Base-by-base conservation (phyloP, 768 basidiomycete species). In the Clitopilus hobsonii region DNA sequence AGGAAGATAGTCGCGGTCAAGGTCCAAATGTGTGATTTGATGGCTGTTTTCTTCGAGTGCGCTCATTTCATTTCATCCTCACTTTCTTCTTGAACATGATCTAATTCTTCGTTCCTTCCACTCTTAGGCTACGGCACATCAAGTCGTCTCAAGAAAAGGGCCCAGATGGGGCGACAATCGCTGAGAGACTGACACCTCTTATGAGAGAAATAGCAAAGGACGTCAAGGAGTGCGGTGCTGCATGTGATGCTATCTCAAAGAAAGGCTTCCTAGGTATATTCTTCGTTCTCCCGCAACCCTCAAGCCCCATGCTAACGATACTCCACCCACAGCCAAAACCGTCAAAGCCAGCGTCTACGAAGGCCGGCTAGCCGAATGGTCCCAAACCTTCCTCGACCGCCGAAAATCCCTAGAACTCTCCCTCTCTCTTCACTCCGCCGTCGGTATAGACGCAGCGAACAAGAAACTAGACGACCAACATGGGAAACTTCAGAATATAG, bases 1-100 rank as follows among this genome's bases (percentile, higher is more conserved):
- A 74, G 71, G 54, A 80, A 79, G 56, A 71, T 82, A 6, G 55
- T 74, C 1, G 65, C 70, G 3, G 66, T 84, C 5, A 76, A 77
- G 49, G 54, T 75, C 7, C 74, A 79, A 56, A 83, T 83, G 79
- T 71, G 70, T 55, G 71, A 80, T 38, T 72, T 78, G 69, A 78
- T 83, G 73, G 54, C 62, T 13, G 69, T 69, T 1, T 70, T 82
- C 18, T 67, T 79, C 14, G 72, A 79, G 79, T 77, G 52, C 7
- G 77, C 63, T 32, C 25, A 13, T 18, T 27, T 18, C n/a, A 30
- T 23, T 23, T 30, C 29, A 10, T 28, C 38, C 25, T 38, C 27
- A 18, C 8, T 38, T 5, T 6, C 18, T 23, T 6, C 25, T 24
- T 8, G 16, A 38, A 28, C 23, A 27, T 50, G n/a, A 20, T 6